Percentiles rank a stretch among this genome's conserved stretches.
phyloP scores from a whole-genome alignment of 2,329 filamentous ascomycete genomes.

The Colletotrichum falcatum region DNA sequence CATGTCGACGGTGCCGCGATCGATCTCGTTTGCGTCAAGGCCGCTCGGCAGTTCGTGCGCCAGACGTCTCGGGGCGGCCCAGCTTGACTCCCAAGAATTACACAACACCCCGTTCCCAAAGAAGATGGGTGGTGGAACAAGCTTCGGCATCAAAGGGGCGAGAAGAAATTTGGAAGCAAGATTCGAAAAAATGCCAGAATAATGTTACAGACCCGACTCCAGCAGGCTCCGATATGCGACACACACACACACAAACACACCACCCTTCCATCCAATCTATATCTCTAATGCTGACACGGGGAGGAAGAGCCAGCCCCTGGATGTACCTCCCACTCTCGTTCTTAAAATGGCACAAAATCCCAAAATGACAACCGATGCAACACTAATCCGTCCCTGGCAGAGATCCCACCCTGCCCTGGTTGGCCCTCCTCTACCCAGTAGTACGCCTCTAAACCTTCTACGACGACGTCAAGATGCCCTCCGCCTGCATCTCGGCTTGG shows the following conservation, averaged over 20 bases:
- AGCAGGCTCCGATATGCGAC: constrained; percentile 36
- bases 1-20: constrained; percentile 4
- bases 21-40: constrained; percentile 19
- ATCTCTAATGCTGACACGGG: constrained; percentile 30
- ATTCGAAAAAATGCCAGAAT: constrained; percentile 21
- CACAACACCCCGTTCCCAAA: neutral
- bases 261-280: constrained; percentile 16
- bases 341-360: constrained; percentile 9
- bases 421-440: too few relatives aligned
- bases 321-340: neutral
- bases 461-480: constrained; percentile 39
- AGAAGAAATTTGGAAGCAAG: constrained; percentile 9
- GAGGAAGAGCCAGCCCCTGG: constrained; percentile 16
- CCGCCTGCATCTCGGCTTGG: constrained; percentile 36
- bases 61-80: constrained; percentile 2
- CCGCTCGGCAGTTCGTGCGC: neutral
- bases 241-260: too few relatives aligned
- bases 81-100: too few relatives aligned
- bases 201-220: constrained; percentile 36
- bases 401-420: neutral
- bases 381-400: constrained; percentile 15
- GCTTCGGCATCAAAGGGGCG: constrained; percentile 1
- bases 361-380: constrained; percentile 15
- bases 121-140: neutral
- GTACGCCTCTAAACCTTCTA: neutral